These are phyloP conservation scores for Phaeophleospora eucalypticola DNA, from an alignment of 2,329 filamentous ascomycete species.

Conservation along the genomic window DNA sequence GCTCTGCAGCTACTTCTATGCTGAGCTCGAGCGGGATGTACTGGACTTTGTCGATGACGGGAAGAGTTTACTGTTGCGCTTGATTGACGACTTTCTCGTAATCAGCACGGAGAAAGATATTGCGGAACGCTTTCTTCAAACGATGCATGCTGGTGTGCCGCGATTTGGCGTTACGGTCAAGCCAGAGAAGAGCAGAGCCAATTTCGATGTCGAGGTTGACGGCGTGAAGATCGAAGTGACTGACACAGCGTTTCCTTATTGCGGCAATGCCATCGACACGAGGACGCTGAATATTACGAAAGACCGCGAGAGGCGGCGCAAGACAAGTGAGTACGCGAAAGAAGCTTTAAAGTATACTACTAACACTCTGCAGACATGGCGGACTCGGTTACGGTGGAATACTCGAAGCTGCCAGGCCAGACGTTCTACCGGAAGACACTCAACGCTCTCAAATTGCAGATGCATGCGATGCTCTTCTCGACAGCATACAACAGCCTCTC, in stretches of 20 bases:
- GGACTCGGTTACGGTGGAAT: constrained; percentile 76
- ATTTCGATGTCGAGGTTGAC: constrained; percentile 65
- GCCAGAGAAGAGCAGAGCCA: constrained; percentile 73
- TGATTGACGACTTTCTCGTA: constrained; percentile 91
- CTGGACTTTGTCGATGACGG: constrained; percentile 61
- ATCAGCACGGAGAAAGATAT: constrained; percentile 67
- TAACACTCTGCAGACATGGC: constrained; percentile 47
- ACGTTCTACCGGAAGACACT: constrained; percentile 78
- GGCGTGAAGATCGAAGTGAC: constrained; percentile 49
- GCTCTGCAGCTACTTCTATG: constrained; percentile 95
- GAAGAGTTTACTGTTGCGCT: constrained; percentile 64
- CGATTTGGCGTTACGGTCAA: constrained; percentile 79
- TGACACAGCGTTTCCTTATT: constrained; percentile 74
- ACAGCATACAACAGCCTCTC: constrained; percentile 67
- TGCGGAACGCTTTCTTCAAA: constrained; percentile 67
- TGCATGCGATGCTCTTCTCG: constrained; percentile 79
- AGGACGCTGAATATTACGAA: constrained; percentile 70
- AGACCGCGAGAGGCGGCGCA: constrained; percentile 54
- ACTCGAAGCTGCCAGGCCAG: constrained; percentile 65
- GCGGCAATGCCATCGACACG: constrained; percentile 73
- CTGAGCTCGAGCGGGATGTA: constrained; percentile 69
- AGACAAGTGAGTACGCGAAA: constrained; percentile 44
- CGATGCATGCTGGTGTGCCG: constrained; percentile 75
- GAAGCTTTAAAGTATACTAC: constrained; percentile 6
- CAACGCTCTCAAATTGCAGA: constrained; percentile 73